A percentile compares a stretch with the other conserved stretches of the same genome.
phyloP scores from a whole-genome alignment of 768 basidiomycete species.

The Hypsizygus marmoreus region DNA sequence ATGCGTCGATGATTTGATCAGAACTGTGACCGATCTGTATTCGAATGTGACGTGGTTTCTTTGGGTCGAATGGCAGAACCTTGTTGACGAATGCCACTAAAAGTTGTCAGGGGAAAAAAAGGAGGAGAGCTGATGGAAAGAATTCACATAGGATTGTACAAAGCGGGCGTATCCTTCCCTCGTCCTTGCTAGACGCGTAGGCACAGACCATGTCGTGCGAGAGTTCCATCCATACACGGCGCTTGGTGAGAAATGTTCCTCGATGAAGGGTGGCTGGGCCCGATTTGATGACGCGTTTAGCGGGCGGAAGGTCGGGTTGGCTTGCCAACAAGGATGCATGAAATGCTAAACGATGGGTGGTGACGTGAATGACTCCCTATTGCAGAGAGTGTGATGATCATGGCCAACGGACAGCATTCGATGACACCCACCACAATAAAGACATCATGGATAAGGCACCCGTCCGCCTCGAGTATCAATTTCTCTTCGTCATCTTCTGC shows the following conservation, averaged over 20 bases:
- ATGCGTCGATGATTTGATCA: conserved; percentile 25
- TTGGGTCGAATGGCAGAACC: conserved; percentile 44
- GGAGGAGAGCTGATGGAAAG: neutral
- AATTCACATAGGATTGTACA: conserved; percentile 52
- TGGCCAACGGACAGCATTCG: neutral
- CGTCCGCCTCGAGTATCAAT: conserved; percentile 56
- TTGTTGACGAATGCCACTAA: conserved; percentile 52
- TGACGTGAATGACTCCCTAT: conserved; percentile 63
- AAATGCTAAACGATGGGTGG: conserved; percentile 65
- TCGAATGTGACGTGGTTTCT: conserved; percentile 43
- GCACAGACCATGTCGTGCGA: conserved; percentile 60
- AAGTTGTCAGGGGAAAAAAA: neutral
- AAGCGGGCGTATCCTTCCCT: conserved; percentile 55
- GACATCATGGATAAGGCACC: conserved; percentile 49
- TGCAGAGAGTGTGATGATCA: conserved; percentile 8
- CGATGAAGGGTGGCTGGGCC: conserved; percentile 52
- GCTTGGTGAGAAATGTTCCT: conserved; percentile 44
- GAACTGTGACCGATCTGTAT: conserved; percentile 34
- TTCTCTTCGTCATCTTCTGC: conserved; percentile 46
- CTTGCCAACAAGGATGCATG: conserved; percentile 61
- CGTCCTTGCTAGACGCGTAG: conserved; percentile 55
- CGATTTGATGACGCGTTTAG: conserved; percentile 43
- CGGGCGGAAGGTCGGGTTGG: conserved; percentile 30
- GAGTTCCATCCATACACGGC: conserved; percentile 63
- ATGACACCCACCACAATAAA: conserved; percentile 43